Evolutionary conservation across 1,284 basidiomycete genomes (phyloP), one percentile per base, ranked within the genome.

Genomic region (Apiotrichum sp.): DNA sequence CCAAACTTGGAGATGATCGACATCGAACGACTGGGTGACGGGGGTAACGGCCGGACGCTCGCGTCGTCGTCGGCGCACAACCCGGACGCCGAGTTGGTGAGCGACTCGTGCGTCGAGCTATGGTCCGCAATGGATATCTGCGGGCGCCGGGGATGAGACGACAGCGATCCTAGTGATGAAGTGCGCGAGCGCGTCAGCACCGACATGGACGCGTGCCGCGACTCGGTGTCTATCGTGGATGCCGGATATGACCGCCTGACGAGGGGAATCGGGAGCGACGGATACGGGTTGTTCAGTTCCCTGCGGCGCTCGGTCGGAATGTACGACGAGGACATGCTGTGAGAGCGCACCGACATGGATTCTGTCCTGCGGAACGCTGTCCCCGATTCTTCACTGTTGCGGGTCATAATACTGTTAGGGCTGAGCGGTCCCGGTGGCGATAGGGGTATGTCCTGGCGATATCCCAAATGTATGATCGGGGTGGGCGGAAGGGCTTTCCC

Each of bases 11-110:
- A 69, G 16, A 66, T 48, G 45, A 67, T 48, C 8, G 66, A 66
- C 16, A 62, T 53, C 6, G 69, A 66, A 0, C 87, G 88, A 0
- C 88, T 86, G 2, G 89, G 90, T 0, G 88, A 91, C 4, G 91
- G 91, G 14, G 90, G 88, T 39, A 93, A 75, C 3, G 90, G 91
- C 31, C 90, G 83, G 36, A 92, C 78, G 42, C 88, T 91, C 16
- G 91, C 90, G 70, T 93, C 89, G 61, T 93, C 90, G 68, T 93
- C 90, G 33, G 90, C 89, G 75, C 88, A 86, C 34, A 54, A 36
- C n/a, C 56, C 40, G 14, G 10, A 8, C 9, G 11, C 54, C 3
- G 56, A 41, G 31, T 58, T 36, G 39, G 41, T 47, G 14, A 57
- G 42, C 8, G 52, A 53, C 5, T 48, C 53, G 34, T n/a, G 35